A percentile compares a stretch with the other conserved stretches of the same genome.
phyloP scores from a whole-genome alignment of 2,329 filamentous ascomycete species.

The Xylaria sp. region DNA sequence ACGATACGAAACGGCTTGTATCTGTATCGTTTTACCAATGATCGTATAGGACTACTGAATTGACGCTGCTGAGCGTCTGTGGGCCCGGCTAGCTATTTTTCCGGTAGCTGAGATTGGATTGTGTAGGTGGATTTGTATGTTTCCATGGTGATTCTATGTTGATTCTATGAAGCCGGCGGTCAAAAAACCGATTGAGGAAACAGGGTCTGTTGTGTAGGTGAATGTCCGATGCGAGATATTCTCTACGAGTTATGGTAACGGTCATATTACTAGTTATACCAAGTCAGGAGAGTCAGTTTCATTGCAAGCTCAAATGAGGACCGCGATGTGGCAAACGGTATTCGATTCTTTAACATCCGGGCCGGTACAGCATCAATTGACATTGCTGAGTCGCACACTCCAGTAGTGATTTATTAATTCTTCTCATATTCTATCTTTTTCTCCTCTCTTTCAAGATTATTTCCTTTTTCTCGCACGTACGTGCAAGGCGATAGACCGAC shows the following conservation, averaged over 20 bases:
- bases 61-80: not conserved
- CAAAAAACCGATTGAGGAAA: not conserved
- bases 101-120: not conserved
- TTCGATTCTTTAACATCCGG: not conserved
- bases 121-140: too few species aligned
- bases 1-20: not conserved
- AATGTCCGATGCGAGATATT: not conserved
- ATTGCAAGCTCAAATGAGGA: not conserved
- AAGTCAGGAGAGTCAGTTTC: not conserved
- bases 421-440: not conserved
- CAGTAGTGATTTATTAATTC: not conserved
- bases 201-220: not conserved
- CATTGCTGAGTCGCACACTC: not conserved
- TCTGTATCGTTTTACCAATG: not conserved
- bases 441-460: not conserved
- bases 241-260: not conserved
- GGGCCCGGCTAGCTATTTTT: not conserved
- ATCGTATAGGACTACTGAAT: not conserved
- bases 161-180: too few species aligned
- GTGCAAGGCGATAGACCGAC: not conserved
- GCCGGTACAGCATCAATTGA: not conserved
- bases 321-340: not conserved
- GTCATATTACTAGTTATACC: not conserved
- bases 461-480: not conserved
- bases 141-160: too few species aligned